phyloP scores from a whole-genome alignment of 139 green algal genomes.

The Auxenochlorella pyrenoidosa region DNA sequence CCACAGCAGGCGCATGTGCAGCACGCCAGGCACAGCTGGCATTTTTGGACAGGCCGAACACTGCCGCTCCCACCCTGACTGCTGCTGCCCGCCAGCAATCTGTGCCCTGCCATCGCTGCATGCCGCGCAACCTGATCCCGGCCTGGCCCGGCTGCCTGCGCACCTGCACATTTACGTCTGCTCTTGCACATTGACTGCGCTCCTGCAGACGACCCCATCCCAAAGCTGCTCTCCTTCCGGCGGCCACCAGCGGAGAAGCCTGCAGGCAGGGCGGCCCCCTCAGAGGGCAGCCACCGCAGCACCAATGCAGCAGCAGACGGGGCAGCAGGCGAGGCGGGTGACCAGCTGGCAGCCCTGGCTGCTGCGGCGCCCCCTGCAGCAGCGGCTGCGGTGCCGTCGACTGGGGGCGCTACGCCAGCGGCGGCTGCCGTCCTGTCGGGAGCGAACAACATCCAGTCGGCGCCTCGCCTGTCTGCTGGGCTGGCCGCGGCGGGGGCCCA shows the following conservation, averaged over 20 bases:
- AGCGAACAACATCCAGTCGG: slow-evolving; percentile 12
- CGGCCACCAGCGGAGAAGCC: neutral
- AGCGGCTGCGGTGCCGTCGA: neutral
- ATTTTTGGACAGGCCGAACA: neutral
- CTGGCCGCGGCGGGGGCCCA: neutral
- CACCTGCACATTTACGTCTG: too few relatives aligned
- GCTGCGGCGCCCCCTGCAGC: neutral
- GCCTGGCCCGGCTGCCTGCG: too few relatives aligned
- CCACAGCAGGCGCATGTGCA: neutral
- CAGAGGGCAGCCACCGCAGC: neutral
- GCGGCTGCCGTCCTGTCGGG: neutral
- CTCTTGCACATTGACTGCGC: too few relatives aligned
- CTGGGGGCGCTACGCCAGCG: neutral
- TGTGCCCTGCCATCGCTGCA: too few relatives aligned
- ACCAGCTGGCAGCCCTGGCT: neutral
- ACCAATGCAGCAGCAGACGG: neutral
- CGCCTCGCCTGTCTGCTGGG: neutral
- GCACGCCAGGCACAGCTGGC: neutral
- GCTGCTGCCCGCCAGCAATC: neutral
- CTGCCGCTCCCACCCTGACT: neutral
- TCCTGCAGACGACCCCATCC: slow-evolving; percentile 35
- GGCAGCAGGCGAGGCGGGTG: neutral
- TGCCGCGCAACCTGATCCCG: too few relatives aligned
- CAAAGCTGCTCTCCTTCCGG: slow-evolving; percentile 27
- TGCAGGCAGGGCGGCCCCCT: neutral